Evolutionary conservation across 139 green algal species (phyloP).

Genomic region (Chlamydomonas sp.): DNA sequence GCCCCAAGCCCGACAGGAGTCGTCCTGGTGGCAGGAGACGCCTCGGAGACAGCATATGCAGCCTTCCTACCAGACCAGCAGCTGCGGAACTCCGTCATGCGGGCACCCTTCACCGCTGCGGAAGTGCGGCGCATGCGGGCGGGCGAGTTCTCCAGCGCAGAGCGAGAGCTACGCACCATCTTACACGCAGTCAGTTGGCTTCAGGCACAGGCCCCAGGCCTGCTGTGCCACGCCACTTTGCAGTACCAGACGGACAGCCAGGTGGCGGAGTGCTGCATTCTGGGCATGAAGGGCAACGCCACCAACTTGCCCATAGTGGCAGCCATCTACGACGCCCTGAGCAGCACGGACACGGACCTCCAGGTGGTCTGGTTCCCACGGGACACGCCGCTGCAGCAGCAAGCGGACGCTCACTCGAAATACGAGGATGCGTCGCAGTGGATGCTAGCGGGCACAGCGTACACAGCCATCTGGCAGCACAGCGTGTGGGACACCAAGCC

Average conservation of each 20-base stretch:
- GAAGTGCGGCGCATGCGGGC: not conserved
- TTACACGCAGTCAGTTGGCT: not conserved
- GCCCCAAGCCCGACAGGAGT: not conserved
- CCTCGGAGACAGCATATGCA: not conserved
- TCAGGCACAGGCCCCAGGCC: not conserved
- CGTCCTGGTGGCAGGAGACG: not conserved
- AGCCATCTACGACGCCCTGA: not conserved
- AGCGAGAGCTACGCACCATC: not conserved
- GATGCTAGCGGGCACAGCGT: not conserved
- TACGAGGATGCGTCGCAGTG: not conserved
- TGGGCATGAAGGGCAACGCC: not conserved
- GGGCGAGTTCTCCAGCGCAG: not conserved
- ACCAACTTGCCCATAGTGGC: not conserved
- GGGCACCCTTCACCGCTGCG: not conserved
- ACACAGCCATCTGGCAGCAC: not conserved
- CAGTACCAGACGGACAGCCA: conserved; percentile 19
- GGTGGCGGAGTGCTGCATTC: not conserved
- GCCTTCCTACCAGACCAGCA: not conserved
- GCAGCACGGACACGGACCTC: not conserved
- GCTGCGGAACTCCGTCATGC: not conserved
- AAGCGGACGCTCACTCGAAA: conserved; percentile 1
- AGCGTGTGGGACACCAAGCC: not conserved
- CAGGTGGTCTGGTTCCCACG: not conserved
- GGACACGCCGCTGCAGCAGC: not conserved
- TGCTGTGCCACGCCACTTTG: not conserved